Percentiles rank a stretch among this genome's conserved stretches.
These are phyloP conservation scores for Ganoderma boninense DNA, from an alignment of 1,284 basidiomycete genomes.

Conservation along the genomic window DNA sequence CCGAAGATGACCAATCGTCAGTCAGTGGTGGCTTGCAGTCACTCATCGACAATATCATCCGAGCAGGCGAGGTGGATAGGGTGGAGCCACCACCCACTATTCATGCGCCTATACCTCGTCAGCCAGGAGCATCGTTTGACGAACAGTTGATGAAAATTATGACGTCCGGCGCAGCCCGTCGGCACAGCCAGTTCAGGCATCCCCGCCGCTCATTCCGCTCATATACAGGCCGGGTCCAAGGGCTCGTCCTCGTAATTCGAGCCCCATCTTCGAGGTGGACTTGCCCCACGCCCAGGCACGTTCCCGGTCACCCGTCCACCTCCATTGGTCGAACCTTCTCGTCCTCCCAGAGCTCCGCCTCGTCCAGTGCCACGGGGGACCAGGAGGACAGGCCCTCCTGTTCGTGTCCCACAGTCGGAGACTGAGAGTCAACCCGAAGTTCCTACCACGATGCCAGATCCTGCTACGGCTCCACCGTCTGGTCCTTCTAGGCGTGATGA, in stretches of 20 bases:
- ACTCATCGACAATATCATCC: constrained; percentile 39
- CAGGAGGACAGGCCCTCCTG: background rate
- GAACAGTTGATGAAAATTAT: constrained; percentile 69
- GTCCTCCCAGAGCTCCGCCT: constrained; percentile 16
- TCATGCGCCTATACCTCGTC: constrained; percentile 51
- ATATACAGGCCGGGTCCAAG: constrained; percentile 57
- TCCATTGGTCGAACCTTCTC: constrained; percentile 2
- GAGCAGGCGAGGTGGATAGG: constrained; percentile 35
- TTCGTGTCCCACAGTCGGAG: constrained; percentile 17
- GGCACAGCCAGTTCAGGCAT: constrained; percentile 52
- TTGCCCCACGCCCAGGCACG: constrained; percentile 40
- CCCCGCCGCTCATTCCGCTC: constrained; percentile 63
- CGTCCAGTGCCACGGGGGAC: background rate
- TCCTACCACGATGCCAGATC: constrained; percentile 6
- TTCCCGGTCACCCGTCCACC: constrained; percentile 34
- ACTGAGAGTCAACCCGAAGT: constrained; percentile 16
- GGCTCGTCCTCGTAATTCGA: constrained; percentile 54
- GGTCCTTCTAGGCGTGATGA: constrained; percentile 14
- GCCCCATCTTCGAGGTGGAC: constrained; percentile 46
- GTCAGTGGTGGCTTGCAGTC: constrained; percentile 32
- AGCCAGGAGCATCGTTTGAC: constrained; percentile 58
- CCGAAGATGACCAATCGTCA: constrained; percentile 31
- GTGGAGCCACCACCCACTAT: constrained; percentile 40
- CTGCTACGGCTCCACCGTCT: background rate
- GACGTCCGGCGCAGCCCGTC: constrained; percentile 50